Conservation (phyloP, 768 basidiomycete species). For the Pulveroboletus sp. region DNA sequence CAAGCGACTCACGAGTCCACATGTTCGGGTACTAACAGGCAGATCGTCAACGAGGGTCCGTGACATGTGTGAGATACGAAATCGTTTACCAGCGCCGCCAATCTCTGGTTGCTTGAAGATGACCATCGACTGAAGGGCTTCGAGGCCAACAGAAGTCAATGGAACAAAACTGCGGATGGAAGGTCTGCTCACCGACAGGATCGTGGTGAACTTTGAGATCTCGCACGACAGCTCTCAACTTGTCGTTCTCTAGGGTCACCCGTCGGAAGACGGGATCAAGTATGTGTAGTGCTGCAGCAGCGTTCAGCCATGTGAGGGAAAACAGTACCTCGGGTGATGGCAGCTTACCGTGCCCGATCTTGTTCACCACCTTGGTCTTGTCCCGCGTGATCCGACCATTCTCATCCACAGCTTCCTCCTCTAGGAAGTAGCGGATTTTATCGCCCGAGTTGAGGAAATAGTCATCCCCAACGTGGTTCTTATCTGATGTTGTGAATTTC, state of each 20-base stretch:
- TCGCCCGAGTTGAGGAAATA: constrained; percentile 93
- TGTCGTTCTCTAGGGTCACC: constrained; percentile 78
- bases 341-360: constrained; percentile 81
- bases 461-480: constrained; percentile 82
- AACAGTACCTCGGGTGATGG: background rate
- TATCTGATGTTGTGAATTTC: constrained; percentile 78
- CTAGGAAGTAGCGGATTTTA: constrained; percentile 94
- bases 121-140: constrained; percentile 90
- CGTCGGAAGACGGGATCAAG: constrained; percentile 78
- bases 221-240: constrained; percentile 63
- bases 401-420: constrained; percentile 76
- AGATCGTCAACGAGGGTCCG: background rate
- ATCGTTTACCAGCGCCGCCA: constrained; percentile 77
- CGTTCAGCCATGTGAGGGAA: background rate
- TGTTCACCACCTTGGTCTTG: constrained; percentile 85
- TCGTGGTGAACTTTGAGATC: constrained; percentile 83
- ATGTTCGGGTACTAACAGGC: constrained; percentile 72
- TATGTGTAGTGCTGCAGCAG: constrained; percentile 69
- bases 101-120: constrained; percentile 95
- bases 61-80: background rate
- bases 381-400: constrained; percentile 68
- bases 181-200: constrained; percentile 62
- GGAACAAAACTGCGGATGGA: background rate
- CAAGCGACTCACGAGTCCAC: constrained; percentile 78
- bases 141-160: background rate